These are phyloP conservation scores for Perkinsus olseni DNA, from an alignment of 169 alveolate genomes.

Conservation along the genomic window DNA sequence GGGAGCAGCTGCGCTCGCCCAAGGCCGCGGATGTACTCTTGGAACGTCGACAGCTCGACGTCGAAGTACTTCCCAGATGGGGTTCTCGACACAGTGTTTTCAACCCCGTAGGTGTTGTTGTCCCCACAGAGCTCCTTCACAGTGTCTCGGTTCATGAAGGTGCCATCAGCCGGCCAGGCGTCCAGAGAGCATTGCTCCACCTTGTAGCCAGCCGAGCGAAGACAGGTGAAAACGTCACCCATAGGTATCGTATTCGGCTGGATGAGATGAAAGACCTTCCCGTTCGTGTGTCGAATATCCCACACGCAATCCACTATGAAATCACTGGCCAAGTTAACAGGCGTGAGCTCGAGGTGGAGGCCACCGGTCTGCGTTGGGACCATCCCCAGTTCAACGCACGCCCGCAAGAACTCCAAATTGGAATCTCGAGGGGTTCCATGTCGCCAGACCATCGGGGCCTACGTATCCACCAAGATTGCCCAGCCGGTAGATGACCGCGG, in stretches of 20 bases:
- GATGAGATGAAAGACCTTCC: background rate
- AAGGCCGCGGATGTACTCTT: background rate
- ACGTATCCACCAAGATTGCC: background rate
- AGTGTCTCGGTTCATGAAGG: background rate
- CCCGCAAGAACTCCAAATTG: background rate
- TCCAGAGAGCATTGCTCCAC: background rate
- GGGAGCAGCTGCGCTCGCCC: background rate
- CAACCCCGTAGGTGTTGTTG: background rate
- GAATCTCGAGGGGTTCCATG: background rate
- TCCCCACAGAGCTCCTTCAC: background rate
- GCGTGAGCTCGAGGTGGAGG: background rate
- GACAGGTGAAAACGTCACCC: background rate
- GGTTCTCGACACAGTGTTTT: background rate
- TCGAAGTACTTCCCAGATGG: background rate
- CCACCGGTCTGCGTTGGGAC: background rate
- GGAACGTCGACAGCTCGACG: background rate
- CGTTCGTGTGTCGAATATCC: background rate
- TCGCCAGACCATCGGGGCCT: background rate
- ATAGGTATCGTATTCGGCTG: background rate
- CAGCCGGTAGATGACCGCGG: background rate
- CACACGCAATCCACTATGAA: background rate
- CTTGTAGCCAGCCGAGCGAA: background rate
- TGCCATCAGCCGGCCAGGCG: background rate
- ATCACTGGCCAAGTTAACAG: background rate
- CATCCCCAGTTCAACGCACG: background rate